Evolutionary conservation across 75 land plant species (phyloP).

Genomic region (Picea glauca): DNA sequence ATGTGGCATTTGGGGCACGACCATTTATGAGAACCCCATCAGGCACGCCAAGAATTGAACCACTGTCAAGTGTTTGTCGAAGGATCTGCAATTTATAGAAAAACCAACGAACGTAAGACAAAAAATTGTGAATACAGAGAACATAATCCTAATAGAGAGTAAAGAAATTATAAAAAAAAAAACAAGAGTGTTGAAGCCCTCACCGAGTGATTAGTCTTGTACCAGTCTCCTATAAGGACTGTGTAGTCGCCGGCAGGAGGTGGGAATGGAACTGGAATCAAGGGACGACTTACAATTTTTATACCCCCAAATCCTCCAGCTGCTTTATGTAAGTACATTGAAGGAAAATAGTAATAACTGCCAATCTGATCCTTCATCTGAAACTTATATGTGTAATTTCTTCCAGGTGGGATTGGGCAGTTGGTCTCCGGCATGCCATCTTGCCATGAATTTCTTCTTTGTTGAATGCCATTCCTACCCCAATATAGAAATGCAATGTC

Average conservation of each 20-base stretch:
- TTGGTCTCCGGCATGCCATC: constrained; percentile 67
- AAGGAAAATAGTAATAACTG: constrained; percentile 64
- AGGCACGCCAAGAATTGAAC: constrained; percentile 31
- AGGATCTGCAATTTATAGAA: constrained; percentile 17
- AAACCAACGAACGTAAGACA: not conserved
- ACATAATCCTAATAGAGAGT: not conserved
- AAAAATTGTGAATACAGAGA: not conserved
- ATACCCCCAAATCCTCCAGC: constrained; percentile 69
- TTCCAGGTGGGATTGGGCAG: constrained; percentile 65
- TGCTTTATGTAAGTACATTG: constrained; percentile 51
- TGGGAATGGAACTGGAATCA: constrained; percentile 60
- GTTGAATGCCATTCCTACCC: constrained; percentile 56
- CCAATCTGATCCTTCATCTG: constrained; percentile 76
- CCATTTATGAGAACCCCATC: constrained; percentile 66
- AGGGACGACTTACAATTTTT: constrained; percentile 39
- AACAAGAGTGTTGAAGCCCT: not conserved
- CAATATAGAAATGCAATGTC: not conserved
- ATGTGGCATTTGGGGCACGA: constrained; percentile 25
- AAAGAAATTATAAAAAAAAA: not conserved
- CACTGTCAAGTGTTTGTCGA: constrained; percentile 32
- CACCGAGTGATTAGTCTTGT: constrained; percentile 55
- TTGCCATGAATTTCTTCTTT: constrained; percentile 56
- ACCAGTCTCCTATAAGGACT: constrained; percentile 68
- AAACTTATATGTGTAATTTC: constrained; percentile 54
- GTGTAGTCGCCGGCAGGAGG: constrained; percentile 57